phyloP scores from a whole-genome alignment of 768 basidiomycete genomes.

The Collybia nuda region DNA sequence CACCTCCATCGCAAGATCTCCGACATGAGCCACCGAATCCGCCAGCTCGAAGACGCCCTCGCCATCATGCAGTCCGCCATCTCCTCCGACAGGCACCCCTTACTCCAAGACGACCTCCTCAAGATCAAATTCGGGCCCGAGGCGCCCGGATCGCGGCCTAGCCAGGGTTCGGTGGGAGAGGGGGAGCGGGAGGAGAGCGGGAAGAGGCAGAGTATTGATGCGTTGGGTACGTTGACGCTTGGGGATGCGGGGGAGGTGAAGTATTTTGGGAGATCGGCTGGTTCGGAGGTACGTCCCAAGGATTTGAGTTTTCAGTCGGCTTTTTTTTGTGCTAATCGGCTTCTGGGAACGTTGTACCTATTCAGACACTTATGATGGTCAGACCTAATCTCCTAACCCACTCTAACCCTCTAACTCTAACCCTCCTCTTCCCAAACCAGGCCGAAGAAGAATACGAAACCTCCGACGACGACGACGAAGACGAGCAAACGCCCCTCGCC shows the following conservation, averaged over 20 bases:
- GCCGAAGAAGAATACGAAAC: constrained; percentile 31
- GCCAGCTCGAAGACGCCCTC: constrained; percentile 67
- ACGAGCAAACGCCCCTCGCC: constrained; percentile 14
- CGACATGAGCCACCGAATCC: constrained; percentile 67
- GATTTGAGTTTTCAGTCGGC: neutral
- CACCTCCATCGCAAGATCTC: constrained; percentile 65
- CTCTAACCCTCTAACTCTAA: neutral
- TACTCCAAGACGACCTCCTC: constrained; percentile 53
- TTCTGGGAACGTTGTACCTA: no score
- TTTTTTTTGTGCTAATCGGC: no score
- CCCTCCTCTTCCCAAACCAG: constrained; percentile 16
- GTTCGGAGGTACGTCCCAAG: constrained; percentile 48
- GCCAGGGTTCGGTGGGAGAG: constrained; percentile 13
- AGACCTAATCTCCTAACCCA: no score
- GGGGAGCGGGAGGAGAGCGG: constrained; percentile 37
- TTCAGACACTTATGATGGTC: constrained; percentile 45
- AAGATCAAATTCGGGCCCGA: constrained; percentile 60
- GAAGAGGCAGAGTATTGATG: constrained; percentile 42
- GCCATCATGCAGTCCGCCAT: constrained; percentile 59
- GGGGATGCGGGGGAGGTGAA: constrained; percentile 59
- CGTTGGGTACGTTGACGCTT: constrained; percentile 63
- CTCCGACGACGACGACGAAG: constrained; percentile 26
- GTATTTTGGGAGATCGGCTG: constrained; percentile 66
- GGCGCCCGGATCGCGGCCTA: constrained; percentile 35
- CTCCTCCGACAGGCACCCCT: constrained; percentile 58